Base-by-base conservation (phyloP, 2,329 filamentous ascomycete genomes). In the Fusarium haematococcum region DNA sequence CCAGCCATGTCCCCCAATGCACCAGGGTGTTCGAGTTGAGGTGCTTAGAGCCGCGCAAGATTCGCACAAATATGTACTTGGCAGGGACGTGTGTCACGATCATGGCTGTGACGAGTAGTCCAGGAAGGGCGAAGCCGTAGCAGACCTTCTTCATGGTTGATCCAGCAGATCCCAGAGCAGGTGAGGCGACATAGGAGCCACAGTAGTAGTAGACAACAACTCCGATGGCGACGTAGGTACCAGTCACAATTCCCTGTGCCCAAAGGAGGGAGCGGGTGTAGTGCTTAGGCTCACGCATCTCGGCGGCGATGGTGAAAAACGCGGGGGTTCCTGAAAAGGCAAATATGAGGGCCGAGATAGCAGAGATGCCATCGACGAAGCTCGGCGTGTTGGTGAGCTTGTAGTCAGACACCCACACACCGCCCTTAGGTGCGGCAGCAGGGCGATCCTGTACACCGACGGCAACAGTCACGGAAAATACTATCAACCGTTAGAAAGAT, bases 81-180 rank as follows among this genome's bases (percentile, higher is more conserved):
- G 73, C 73, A 9, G 73, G 66, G 9, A 30, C 80, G 39, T 81
- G 80, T 25, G 74, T 75, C 32, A 79, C 69, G 3, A 81, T 70
- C 50, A 75, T 78, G 11, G 75, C 76, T 23, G 75, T 79, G 35
- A 79, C 79, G 16, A 81, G 59, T 9, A 82, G 71, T 3, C 80
- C 80, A 1, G 79, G 80, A 4, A 82, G 75, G 16, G 80, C 80
- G n/a, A 82, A 73, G 10, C 85, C 86, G 64, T 87, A 88, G 58
- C 80, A 81, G 18, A 86, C 77, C 70, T 84, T 86, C 80, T 87
- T 87, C 63, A 86, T 79, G 0, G 76, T 57, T 0, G 41, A 3
- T 0, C 86, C 86, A 1, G 85, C 86, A 33, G 84, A 86, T 2
- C 85, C 86, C 6, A 88, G 81, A 2, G 85, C 85, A 0, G 86